These are phyloP conservation scores for Rosa lucieae DNA, from an alignment of 306 rosid species.

Conservation along the genomic window DNA sequence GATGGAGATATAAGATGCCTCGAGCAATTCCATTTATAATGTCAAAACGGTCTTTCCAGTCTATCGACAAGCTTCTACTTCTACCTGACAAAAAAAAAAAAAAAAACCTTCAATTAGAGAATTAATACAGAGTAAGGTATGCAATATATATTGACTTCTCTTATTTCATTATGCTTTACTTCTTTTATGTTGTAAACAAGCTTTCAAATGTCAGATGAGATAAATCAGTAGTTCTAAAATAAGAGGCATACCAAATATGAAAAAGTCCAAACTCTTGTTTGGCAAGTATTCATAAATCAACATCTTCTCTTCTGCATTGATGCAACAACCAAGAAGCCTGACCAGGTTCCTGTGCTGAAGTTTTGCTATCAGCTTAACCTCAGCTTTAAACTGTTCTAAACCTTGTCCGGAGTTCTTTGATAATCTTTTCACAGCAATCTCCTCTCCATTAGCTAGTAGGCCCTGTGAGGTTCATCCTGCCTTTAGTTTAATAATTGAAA, in stretches of 20 bases:
- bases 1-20: slow-evolving; percentile 67
- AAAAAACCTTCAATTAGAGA: not conserved
- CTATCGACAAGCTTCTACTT: slow-evolving; percentile 32
- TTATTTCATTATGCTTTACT: too few species aligned
- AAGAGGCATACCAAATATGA: slow-evolving; percentile 48
- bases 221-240: too few species aligned
- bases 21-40: slow-evolving; percentile 56
- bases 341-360: slow-evolving; percentile 77
- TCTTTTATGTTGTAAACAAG: too few species aligned
- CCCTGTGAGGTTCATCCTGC: slow-evolving; percentile 23
- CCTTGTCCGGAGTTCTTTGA: slow-evolving; percentile 67
- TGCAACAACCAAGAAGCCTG: slow-evolving; percentile 60
- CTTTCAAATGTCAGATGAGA: not conserved
- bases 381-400: slow-evolving; percentile 58
- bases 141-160: not conserved
- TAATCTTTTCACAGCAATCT: slow-evolving; percentile 51
- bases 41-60: slow-evolving; percentile 48
- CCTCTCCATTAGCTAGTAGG: slow-evolving; percentile 26
- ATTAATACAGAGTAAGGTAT: not conserved
- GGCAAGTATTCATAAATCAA: slow-evolving; percentile 68
- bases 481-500: not conserved
- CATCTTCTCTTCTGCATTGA: slow-evolving; percentile 59
- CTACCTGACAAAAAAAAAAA: slow-evolving; percentile 21
- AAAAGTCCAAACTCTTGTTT: slow-evolving; percentile 56
- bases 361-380: slow-evolving; percentile 60